phyloP scores from a whole-genome alignment of 352 stramenopile species.

The Phytophthora citricola region DNA sequence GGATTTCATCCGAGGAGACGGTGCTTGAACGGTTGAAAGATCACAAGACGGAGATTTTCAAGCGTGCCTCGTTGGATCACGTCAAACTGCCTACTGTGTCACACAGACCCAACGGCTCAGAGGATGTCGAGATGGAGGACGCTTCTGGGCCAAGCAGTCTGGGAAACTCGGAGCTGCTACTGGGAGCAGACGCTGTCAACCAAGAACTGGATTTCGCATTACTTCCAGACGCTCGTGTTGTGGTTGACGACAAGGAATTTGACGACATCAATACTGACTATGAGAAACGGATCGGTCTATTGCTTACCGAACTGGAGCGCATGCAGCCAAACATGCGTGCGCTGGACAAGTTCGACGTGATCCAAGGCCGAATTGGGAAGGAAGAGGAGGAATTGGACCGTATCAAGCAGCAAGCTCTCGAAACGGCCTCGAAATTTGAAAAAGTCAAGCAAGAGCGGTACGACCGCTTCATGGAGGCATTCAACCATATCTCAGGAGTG shows the following conservation, averaged over 20 bases:
- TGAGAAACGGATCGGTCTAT: constrained; percentile 66
- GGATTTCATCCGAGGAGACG: constrained; percentile 90
- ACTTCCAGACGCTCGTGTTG: constrained; percentile 75
- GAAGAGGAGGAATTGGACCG: constrained; percentile 84
- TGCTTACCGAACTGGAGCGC: constrained; percentile 89
- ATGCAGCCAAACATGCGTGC: constrained; percentile 99
- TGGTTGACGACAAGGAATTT: constrained; percentile 87
- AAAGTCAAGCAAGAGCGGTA: constrained; percentile 74
- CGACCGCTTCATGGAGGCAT: constrained; percentile 94
- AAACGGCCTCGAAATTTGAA: constrained; percentile 75
- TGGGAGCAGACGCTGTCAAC: constrained; percentile 54
- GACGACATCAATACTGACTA: constrained; percentile 81
- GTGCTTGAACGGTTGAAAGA: constrained; percentile 93
- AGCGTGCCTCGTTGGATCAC: constrained; percentile 95
- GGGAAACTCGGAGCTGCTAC: constrained; percentile 52
- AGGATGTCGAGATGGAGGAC: constrained; percentile 75
- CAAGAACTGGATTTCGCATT: constrained; percentile 92
- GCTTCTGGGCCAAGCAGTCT: constrained; percentile 21
- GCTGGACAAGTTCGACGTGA: constrained; percentile 88
- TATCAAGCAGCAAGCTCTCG: constrained; percentile 71
- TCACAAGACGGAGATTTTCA: constrained; percentile 95
- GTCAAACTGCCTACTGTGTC: constrained; percentile 85
- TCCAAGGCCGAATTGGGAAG: constrained; percentile 76
- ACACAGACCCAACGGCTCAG: constrained; percentile 32
- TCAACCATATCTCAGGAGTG: constrained; percentile 92